Evolutionary conservation across 2,329 filamentous ascomycete genomes (phyloP).

Genomic region (Pseudogymnoascus destructans): DNA sequence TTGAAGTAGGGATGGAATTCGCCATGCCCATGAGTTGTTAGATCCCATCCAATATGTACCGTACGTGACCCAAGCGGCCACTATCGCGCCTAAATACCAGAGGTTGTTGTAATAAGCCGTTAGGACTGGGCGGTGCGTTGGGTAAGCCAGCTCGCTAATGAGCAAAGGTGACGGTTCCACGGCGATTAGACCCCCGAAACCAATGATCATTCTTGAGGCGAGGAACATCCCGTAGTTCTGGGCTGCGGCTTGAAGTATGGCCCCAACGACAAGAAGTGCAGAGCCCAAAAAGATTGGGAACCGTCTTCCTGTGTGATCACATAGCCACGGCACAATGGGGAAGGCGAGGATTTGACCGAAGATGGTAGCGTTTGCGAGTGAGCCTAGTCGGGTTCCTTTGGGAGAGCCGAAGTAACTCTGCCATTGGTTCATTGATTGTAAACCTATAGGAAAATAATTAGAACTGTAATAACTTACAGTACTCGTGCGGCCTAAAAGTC

Average conservation of each 20-base stretch:
- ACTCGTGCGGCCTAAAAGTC: not conserved
- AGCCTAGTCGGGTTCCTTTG: not conserved
- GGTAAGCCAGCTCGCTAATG: conserved; percentile 27
- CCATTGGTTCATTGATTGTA: conserved; percentile 7
- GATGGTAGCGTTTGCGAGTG: not conserved
- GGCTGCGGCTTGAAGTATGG: conserved; percentile 6
- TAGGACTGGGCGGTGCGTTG: conserved; percentile 26
- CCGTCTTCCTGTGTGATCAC: conserved; percentile 10
- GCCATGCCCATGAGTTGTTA: conserved; percentile 18
- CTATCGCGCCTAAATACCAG: conserved; percentile 25
- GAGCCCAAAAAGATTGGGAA: conserved; percentile 9
- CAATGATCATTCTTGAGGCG: conserved; percentile 24
- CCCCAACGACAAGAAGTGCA: conserved; percentile 9
- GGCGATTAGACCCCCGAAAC: conserved; percentile 25
- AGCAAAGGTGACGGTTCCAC: conserved; percentile 26
- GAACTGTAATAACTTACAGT: not conserved
- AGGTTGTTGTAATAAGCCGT: conserved; percentile 27
- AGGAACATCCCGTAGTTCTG: conserved; percentile 24
- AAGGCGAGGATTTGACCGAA: conserved; percentile 10
- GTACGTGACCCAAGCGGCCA: conserved; percentile 24
- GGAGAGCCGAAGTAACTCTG: not conserved
- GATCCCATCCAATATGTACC: conserved; percentile 18
- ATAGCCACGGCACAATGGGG: conserved; percentile 3
- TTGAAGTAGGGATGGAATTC: conserved; percentile 18
- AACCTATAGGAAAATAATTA: not conserved